These are phyloP conservation scores for Plasmodium fragile DNA, from an alignment of 169 alveolate genomes.

Conservation along the genomic window DNA sequence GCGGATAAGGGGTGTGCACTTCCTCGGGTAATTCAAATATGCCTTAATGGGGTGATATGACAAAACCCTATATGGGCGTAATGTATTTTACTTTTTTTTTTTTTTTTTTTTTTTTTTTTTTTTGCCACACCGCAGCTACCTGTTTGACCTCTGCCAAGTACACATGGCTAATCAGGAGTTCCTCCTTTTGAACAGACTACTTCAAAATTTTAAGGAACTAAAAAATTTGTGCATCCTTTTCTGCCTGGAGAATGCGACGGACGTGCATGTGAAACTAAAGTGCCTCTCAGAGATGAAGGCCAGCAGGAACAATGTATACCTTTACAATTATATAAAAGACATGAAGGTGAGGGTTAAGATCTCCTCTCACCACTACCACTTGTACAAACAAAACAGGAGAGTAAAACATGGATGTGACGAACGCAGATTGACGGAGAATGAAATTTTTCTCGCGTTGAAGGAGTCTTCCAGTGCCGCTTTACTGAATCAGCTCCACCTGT, in stretches of 20 bases:
- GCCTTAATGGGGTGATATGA: neutral
- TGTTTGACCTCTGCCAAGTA: constrained; percentile 22
- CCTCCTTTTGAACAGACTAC: neutral
- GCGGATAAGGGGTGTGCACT: constrained; percentile 3
- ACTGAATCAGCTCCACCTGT: neutral
- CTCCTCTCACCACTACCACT: constrained; percentile 16
- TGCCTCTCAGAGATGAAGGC: constrained; percentile 14
- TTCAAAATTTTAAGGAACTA: constrained; percentile 9
- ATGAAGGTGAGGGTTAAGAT: constrained; percentile 7
- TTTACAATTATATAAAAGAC: constrained; percentile 36
- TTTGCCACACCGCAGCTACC: constrained; percentile 7
- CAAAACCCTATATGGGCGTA: neutral
- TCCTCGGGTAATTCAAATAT: constrained; percentile 6
- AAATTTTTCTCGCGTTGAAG: neutral
- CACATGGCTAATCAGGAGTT: neutral
- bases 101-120: neutral
- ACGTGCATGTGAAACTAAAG: neutral
- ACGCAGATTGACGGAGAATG: constrained; percentile 11
- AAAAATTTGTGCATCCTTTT: constrained; percentile 19
- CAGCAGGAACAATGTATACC: constrained; percentile 10
- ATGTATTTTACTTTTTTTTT: neutral
- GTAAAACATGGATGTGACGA: neutral
- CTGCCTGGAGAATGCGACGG: constrained; percentile 24
- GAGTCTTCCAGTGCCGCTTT: neutral
- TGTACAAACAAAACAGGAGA: constrained; percentile 3